A percentile compares a stretch with the other conserved stretches of the same genome.
These are phyloP conservation scores for Pseudogymnoascus sp. DNA, from an alignment of 2,329 filamentous ascomycete species.

Conservation along the genomic window DNA sequence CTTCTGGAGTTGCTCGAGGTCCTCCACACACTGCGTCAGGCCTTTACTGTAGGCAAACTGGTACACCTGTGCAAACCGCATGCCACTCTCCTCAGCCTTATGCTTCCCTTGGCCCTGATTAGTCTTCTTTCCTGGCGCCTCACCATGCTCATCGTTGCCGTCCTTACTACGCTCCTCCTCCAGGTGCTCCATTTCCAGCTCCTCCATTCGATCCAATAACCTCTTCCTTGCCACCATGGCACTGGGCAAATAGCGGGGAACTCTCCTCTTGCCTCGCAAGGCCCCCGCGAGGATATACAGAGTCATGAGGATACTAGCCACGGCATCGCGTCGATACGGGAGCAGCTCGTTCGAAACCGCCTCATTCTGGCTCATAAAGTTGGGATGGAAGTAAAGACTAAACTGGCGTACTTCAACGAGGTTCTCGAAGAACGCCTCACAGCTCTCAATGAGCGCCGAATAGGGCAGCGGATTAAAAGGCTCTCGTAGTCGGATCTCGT, in stretches of 20 bases:
- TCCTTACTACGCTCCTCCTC: slow-evolving; percentile 6
- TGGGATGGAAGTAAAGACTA: slow-evolving; percentile 49
- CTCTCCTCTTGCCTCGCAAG: slow-evolving; percentile 41
- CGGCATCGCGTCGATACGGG: slow-evolving; percentile 46
- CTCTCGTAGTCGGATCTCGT: slow-evolving; percentile 51
- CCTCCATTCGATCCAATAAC: slow-evolving; percentile 43
- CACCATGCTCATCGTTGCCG: slow-evolving; percentile 16
- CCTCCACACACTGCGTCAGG: slow-evolving; percentile 44
- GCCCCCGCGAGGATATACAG: slow-evolving; percentile 52
- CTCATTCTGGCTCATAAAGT: slow-evolving; percentile 43
- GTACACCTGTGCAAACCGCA: slow-evolving; percentile 51
- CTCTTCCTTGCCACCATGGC: slow-evolving; percentile 47
- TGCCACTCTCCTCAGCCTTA: slow-evolving; percentile 40
- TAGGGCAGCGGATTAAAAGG: slow-evolving; percentile 52
- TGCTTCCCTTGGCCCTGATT: slow-evolving; percentile 34
- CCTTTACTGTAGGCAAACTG: slow-evolving; percentile 48
- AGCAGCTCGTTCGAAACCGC: slow-evolving; percentile 44
- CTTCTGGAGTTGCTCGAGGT: slow-evolving; percentile 47
- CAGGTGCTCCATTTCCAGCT: slow-evolving; percentile 37
- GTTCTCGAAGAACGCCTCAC: slow-evolving; percentile 53
- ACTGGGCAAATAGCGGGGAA: slow-evolving; percentile 50
- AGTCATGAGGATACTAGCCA: slow-evolving; percentile 51
- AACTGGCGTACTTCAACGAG: slow-evolving; percentile 51
- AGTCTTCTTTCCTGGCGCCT: slow-evolving; percentile 21
- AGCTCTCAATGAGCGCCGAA: slow-evolving; percentile 47